phyloP scores from a whole-genome alignment of 2,329 filamentous ascomycete species.

The Pseudophaeomoniella oleicola region DNA sequence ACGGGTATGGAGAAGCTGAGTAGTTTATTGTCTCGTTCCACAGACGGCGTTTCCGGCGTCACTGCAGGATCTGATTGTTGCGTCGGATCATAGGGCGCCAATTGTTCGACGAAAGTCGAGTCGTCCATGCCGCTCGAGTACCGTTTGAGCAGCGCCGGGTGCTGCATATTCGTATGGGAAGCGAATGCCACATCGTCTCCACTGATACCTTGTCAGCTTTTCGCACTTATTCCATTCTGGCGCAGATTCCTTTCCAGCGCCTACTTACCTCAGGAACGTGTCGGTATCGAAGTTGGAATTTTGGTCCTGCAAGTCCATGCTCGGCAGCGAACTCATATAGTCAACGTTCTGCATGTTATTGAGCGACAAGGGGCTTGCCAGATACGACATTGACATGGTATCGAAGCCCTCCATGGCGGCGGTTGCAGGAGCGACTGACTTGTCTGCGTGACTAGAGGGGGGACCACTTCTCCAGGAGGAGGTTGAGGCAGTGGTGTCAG shows the following conservation, averaged over 20 bases:
- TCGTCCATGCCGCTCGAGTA: slow-evolving; percentile 33
- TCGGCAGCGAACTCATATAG: slow-evolving; percentile 33
- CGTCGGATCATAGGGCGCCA: slow-evolving; percentile 25
- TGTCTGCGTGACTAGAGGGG: too few relatives aligned
- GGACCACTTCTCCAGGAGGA: too few relatives aligned
- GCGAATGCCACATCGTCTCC: slow-evolving; percentile 38
- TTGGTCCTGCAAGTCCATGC: slow-evolving; percentile 42
- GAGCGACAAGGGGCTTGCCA: slow-evolving; percentile 42
- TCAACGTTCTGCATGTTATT: slow-evolving; percentile 33
- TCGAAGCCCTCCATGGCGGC: slow-evolving; percentile 41
- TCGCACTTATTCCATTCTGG: too few relatives aligned
- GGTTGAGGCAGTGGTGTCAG: background rate
- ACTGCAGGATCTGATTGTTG: slow-evolving; percentile 24
- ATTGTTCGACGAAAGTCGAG: slow-evolving; percentile 35
- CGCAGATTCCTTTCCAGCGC: too few relatives aligned
- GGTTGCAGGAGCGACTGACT: too few relatives aligned
- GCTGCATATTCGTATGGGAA: slow-evolving; percentile 22
- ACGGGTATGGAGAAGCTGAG: slow-evolving; percentile 57
- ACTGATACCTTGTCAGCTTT: too few relatives aligned
- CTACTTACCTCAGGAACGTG: slow-evolving; percentile 47
- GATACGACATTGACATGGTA: slow-evolving; percentile 48
- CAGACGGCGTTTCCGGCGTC: slow-evolving; percentile 38
- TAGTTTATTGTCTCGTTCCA: slow-evolving; percentile 54
- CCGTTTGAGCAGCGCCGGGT: slow-evolving; percentile 29
- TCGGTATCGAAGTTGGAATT: slow-evolving; percentile 46